These are phyloP conservation scores for Cardamine occulta DNA, from an alignment of 345 rosid genomes.

Conservation along the genomic window DNA sequence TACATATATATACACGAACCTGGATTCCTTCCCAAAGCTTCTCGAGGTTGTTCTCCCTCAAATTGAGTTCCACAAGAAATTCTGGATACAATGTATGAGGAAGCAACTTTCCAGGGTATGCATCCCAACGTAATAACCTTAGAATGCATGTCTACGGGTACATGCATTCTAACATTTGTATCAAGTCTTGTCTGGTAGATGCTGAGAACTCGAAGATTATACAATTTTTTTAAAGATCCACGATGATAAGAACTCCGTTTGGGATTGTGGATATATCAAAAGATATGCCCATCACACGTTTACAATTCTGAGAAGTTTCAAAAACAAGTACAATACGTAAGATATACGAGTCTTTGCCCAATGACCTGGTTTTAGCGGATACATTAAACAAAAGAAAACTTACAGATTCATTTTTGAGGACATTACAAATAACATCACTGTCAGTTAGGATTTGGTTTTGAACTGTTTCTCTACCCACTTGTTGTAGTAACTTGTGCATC, in stretches of 20 bases:
- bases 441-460: background rate
- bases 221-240: too few species aligned
- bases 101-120: background rate
- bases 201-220: background rate
- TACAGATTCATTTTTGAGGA: too few species aligned
- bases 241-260: too few species aligned
- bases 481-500: background rate
- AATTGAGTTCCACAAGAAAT: constrained; percentile 31
- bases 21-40: background rate
- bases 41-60: background rate
- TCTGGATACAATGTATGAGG: background rate
- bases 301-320: too few species aligned
- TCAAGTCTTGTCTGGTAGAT: background rate
- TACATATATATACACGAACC: background rate
- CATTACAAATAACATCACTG: too few species aligned
- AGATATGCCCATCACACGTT: background rate
- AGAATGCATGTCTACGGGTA: background rate
- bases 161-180: background rate
- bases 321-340: too few species aligned
- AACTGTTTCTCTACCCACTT: background rate
- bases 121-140: background rate
- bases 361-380: too few species aligned
- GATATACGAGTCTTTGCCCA: too few species aligned
- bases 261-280: background rate
- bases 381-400: too few species aligned